These are phyloP conservation scores for Enterospora canceri DNA, from an alignment of 371 early-diverging fungal species.

Conservation along the genomic window DNA sequence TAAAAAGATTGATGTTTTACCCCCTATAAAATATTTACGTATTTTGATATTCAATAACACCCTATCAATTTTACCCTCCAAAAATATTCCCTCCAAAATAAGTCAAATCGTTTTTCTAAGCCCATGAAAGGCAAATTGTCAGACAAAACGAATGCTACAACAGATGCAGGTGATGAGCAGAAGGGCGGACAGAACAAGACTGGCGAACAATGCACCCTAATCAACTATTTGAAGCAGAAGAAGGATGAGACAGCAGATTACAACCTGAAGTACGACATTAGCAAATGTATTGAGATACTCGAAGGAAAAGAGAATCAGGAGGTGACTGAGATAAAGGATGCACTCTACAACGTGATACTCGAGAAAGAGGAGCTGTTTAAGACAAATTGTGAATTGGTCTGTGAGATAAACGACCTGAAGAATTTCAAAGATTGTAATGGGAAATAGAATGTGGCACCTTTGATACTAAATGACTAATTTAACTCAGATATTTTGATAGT, in stretches of 20 bases:
- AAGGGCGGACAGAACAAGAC: slow-evolving; percentile 7
- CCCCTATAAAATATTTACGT: no score
- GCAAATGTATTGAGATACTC: slow-evolving; percentile 53
- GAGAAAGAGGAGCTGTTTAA: slow-evolving; percentile 52
- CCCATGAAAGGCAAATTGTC: slow-evolving; percentile 41
- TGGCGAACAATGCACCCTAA: slow-evolving; percentile 39
- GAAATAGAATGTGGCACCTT: no score
- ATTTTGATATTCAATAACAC: no score
- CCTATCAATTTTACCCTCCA: neutral
- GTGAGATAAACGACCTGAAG: slow-evolving; percentile 36
- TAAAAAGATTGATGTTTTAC: no score
- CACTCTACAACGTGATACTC: slow-evolving; percentile 35
- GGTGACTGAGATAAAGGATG: slow-evolving; percentile 46
- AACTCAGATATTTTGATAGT: no score
- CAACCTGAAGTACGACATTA: slow-evolving; percentile 52
- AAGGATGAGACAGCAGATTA: slow-evolving; percentile 46
- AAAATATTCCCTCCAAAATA: neutral
- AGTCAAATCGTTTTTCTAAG: neutral
- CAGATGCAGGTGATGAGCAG: neutral
- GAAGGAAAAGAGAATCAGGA: slow-evolving; percentile 57
- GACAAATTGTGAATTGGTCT: slow-evolving; percentile 35
- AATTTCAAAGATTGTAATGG: no score
- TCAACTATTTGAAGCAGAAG: slow-evolving; percentile 33
- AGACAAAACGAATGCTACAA: slow-evolving; percentile 53
- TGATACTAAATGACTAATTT: no score